Base-by-base conservation (phyloP, 192 early-diverging fungal genomes). In the Geranomyces variabilis region DNA sequence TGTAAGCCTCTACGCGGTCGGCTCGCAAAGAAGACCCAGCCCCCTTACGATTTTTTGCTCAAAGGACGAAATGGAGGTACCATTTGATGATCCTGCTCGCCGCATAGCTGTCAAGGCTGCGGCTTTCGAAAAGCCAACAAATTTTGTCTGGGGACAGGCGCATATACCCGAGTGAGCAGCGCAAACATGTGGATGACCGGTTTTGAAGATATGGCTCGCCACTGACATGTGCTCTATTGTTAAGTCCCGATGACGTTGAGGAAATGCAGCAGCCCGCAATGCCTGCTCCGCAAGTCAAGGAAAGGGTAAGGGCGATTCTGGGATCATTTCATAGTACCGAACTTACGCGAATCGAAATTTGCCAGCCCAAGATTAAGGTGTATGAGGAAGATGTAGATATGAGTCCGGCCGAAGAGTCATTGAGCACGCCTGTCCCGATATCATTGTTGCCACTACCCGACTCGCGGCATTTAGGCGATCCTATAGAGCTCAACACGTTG, bases 341-440 rank as follows among this genome's bases (percentile, higher is more conserved):
- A 41, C 10, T 3, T 45, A 33, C 31, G 6, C n/a, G n/a, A n/a
- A n/a, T n/a, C n/a, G n/a, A n/a, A n/a, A n/a, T n/a, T 47, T 47
- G 46, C 46, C 78, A 90, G 86, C 88, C 88, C 24, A 86, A 75
- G 7, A 91, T 93, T 29, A 89, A 91, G 62, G 90, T 81, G 17
- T 90, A 84, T 43, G 89, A 90, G 43, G 90, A 92, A 65, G 85
- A 89, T 51, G 79, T 91, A 44, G 90, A 90, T 67, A 60, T 90
- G 75, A 22, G 19, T 26, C 33, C 36, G 8, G 51, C 3, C 36
- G 36, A 41, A 41, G 36, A 41, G 36, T 10, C 36, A 41, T 41
- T 10, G 36, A 3, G 36, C 5, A 41, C 10, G 1, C 45, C 55
- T 19, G 29, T 67, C 0, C 31, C 30, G 29, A 51, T 31, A 12